Evolutionary conservation across 2,329 filamentous ascomycete species (phyloP).

Genomic region (Aspergillus costaricaensis): DNA sequence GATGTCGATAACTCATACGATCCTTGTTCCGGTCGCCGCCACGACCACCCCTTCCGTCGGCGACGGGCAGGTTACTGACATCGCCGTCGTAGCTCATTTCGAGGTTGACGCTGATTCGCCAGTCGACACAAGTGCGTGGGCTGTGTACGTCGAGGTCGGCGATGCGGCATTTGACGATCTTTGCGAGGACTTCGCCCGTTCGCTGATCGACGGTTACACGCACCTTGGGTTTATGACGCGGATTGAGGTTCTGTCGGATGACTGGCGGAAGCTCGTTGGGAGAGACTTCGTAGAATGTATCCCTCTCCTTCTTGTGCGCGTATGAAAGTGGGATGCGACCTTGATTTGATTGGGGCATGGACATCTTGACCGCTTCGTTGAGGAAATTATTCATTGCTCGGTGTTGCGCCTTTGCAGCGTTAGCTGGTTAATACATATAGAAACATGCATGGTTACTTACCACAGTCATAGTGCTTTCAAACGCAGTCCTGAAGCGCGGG

Average conservation of each 20-base stretch:
- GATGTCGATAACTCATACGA: slow-evolving; percentile 84
- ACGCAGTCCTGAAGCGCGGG: slow-evolving; percentile 59
- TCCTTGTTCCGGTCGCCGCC: slow-evolving; percentile 75
- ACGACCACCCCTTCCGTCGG: slow-evolving; percentile 41
- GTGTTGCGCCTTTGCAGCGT: slow-evolving; percentile 67
- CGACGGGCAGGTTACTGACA: slow-evolving; percentile 55
- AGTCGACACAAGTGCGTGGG: slow-evolving; percentile 77
- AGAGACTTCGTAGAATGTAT: slow-evolving; percentile 79
- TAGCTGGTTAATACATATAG: slow-evolving; percentile 2
- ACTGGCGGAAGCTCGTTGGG: slow-evolving; percentile 64
- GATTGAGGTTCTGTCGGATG: slow-evolving; percentile 62
- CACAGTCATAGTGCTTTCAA: slow-evolving; percentile 88
- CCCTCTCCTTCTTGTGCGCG: slow-evolving; percentile 76
- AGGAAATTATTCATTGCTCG: slow-evolving; percentile 80
- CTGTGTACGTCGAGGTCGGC: slow-evolving; percentile 85
- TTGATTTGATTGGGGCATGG: slow-evolving; percentile 41
- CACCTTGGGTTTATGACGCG: slow-evolving; percentile 63
- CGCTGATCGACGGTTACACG: slow-evolving; percentile 77
- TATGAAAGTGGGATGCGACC: slow-evolving; percentile 63
- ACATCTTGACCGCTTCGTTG: slow-evolving; percentile 66
- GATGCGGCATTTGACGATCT: slow-evolving; percentile 89
- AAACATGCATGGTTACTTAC: slow-evolving; percentile 52
- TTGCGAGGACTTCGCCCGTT: slow-evolving; percentile 68
- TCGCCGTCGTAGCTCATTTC: slow-evolving; percentile 84
- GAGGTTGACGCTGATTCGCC: slow-evolving; percentile 89